These are phyloP conservation scores for Ulvella scutata DNA, from an alignment of 139 green algal species.

Conservation along the genomic window DNA sequence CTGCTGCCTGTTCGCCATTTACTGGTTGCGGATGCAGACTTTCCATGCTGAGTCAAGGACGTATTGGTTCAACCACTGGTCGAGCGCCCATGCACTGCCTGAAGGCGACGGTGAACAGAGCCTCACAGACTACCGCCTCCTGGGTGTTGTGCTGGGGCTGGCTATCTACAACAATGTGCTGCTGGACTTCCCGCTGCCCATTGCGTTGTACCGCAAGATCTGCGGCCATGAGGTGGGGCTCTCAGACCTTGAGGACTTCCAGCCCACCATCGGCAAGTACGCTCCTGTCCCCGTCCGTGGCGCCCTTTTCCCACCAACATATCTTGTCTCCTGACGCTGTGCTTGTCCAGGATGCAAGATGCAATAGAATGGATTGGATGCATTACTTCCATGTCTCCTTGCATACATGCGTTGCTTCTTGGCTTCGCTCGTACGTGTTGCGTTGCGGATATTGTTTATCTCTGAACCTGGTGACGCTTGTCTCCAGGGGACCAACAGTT, in stretches of 20 bases:
- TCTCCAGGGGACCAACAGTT: not conserved
- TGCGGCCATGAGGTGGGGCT: slow-evolving; percentile 39
- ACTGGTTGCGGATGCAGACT: not conserved
- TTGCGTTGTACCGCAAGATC: slow-evolving; percentile 83
- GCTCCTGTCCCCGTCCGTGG: no score
- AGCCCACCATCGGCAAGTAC: slow-evolving; percentile 47
- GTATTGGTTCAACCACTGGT: slow-evolving; percentile 51
- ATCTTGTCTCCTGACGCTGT: no score
- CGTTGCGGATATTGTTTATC: no score
- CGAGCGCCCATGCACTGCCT: not conserved
- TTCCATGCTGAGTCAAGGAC: slow-evolving; percentile 52
- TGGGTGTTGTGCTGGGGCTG: slow-evolving; percentile 75
- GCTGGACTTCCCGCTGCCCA: slow-evolving; percentile 74
- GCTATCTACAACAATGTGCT: slow-evolving; percentile 90
- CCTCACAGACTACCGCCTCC: slow-evolving; percentile 54
- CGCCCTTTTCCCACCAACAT: no score
- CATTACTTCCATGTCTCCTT: no score
- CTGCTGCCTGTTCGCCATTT: no score
- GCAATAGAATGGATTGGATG: no score
- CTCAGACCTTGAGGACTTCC: slow-evolving; percentile 75
- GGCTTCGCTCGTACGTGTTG: no score
- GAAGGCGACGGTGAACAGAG: not conserved
- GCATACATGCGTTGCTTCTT: no score
- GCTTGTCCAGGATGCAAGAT: no score
- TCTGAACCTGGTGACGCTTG: no score